Conservation (phyloP, 257 asterid species). For the Nicotiana undulata region DNA sequence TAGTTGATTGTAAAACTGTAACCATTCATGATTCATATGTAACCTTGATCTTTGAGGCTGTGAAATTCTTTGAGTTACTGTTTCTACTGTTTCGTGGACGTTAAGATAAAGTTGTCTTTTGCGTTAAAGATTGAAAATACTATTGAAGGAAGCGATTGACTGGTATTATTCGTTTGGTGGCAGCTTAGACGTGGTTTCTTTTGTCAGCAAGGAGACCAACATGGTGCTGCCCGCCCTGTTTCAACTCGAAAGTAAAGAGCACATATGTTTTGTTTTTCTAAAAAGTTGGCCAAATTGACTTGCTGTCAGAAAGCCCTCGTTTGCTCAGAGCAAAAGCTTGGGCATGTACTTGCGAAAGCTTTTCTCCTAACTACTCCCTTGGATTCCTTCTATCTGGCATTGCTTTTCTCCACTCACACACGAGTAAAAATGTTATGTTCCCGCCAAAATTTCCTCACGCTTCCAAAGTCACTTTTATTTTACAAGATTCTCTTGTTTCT, state of each 20-base stretch:
- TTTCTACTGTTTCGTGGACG: not conserved
- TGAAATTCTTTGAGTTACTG: not conserved
- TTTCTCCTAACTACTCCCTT: not conserved
- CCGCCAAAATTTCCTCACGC: conserved; percentile 26
- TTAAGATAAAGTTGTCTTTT: not conserved
- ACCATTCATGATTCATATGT: not conserved
- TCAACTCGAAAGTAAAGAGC: not conserved
- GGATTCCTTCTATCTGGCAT: not conserved
- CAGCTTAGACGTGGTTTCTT: not conserved
- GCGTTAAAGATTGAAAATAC: not conserved
- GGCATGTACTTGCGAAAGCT: not conserved
- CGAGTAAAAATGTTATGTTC: conserved; percentile 12
- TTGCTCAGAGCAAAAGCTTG: not conserved
- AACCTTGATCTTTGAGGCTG: not conserved
- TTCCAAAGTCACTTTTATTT: not conserved
- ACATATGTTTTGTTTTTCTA: not conserved
- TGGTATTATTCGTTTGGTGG: not conserved
- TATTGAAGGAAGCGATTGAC: not conserved
- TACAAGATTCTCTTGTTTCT: not conserved
- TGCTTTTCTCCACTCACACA: not conserved
- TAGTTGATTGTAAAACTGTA: conserved; percentile 5
- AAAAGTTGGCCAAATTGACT: not conserved
- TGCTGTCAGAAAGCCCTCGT: not conserved
- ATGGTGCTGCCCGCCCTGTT: not conserved
- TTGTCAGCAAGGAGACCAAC: conserved; percentile 7